Evolutionary conservation across 345 rosid genomes (phyloP).

Genomic region (Chamaenerion angustifolium): DNA sequence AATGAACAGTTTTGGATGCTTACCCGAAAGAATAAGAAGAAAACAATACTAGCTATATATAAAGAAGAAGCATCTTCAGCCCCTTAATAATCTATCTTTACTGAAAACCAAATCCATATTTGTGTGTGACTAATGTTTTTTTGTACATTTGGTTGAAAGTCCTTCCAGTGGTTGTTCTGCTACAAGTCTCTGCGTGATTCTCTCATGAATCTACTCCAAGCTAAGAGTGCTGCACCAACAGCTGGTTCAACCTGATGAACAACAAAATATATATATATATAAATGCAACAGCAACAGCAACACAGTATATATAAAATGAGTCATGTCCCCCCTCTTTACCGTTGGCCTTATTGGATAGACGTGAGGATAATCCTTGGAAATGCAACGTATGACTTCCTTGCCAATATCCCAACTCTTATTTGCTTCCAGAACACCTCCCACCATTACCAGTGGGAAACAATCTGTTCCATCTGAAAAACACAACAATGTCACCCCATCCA

Average conservation of each 20-base stretch:
- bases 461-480: conserved; percentile 38
- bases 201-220: conserved; percentile 28
- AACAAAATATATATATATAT: not conserved
- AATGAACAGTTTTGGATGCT: too few relatives aligned
- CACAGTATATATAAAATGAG: not conserved
- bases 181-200: conserved; percentile 11
- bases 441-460: conserved; percentile 62
- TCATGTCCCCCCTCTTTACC: conserved; percentile 26
- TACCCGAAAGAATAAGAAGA: too few relatives aligned
- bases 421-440: conserved; percentile 67
- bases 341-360: conserved; percentile 42
- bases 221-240: conserved; percentile 59
- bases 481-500: too few relatives aligned
- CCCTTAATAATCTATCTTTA: too few relatives aligned
- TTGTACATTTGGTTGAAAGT: conserved; percentile 26
- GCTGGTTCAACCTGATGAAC: conserved; percentile 54
- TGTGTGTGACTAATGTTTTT: too few relatives aligned
- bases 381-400: conserved; percentile 42
- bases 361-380: conserved; percentile 37
- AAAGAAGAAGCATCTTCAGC: too few relatives aligned
- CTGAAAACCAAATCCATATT: too few relatives aligned
- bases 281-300: not conserved
- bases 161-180: conserved; percentile 8
- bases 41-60: too few relatives aligned
- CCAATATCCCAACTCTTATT: conserved; percentile 62